A percentile compares a stretch with the other conserved stretches of the same genome.
Evolutionary conservation across 1,284 basidiomycete species (phyloP).

Genomic region (Psilocybe mexicana): DNA sequence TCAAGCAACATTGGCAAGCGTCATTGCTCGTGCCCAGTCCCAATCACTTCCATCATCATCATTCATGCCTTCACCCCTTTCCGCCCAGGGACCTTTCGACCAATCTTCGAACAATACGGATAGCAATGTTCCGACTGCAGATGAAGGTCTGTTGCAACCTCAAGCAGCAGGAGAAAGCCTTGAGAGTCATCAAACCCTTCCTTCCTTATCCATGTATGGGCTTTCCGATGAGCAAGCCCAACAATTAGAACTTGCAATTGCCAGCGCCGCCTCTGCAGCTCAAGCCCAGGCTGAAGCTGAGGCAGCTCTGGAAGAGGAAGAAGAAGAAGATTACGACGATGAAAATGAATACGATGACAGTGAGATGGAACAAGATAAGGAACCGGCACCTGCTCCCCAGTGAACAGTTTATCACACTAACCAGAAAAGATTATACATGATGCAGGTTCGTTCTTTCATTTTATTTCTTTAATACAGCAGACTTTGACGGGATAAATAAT

Average conservation of each 20-base stretch:
- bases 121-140: slow-evolving; percentile 6
- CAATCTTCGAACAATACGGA: slow-evolving; percentile 4
- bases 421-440: slow-evolving; percentile 15
- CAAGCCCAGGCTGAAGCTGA: slow-evolving; percentile 76
- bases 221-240: slow-evolving; percentile 69
- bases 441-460: slow-evolving; percentile 23
- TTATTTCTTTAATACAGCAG: slow-evolving; percentile 17
- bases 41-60: slow-evolving; percentile 37
- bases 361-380: slow-evolving; percentile 28
- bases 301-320: slow-evolving; percentile 67
- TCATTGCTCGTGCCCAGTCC: slow-evolving; percentile 63
- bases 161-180: slow-evolving; percentile 13
- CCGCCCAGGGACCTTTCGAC: slow-evolving; percentile 14
- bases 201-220: slow-evolving; percentile 59
- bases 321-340: slow-evolving; percentile 56
- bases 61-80: slow-evolving; percentile 11
- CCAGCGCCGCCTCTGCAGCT: slow-evolving; percentile 66
- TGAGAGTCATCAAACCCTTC: slow-evolving; percentile 25
- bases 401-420: slow-evolving; percentile 19
- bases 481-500: slow-evolving; percentile 26
- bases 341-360: slow-evolving; percentile 37
- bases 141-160: slow-evolving; percentile 13
- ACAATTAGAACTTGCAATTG: slow-evolving; percentile 67
- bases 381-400: slow-evolving; percentile 16
- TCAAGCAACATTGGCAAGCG: slow-evolving; percentile 65